These are phyloP conservation scores for Stellera chamaejasme DNA, from an alignment of 345 rosid genomes.

Conservation along the genomic window DNA sequence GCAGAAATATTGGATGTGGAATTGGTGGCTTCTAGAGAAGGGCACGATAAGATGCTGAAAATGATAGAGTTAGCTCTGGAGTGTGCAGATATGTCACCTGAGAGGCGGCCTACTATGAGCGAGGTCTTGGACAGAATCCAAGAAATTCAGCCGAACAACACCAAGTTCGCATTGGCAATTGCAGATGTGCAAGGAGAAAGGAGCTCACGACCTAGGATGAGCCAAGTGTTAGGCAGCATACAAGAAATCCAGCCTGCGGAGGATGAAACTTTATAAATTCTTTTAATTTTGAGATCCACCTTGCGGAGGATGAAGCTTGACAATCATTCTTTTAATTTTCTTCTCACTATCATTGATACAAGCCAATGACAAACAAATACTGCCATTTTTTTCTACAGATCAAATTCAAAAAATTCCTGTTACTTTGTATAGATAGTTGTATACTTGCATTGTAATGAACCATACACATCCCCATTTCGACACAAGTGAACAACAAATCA, in stretches of 20 bases:
- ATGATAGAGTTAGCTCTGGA: constrained; percentile 44
- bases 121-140: constrained; percentile 31
- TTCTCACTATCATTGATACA: no score
- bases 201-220: constrained; percentile 30
- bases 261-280: background rate
- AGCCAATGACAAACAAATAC: no score
- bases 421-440: no score
- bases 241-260: constrained; percentile 28
- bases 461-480: no score
- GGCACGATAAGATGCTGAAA: constrained; percentile 39
- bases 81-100: constrained; percentile 32
- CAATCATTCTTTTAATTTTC: no score
- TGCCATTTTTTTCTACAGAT: no score
- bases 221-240: constrained; percentile 28
- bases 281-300: constrained; percentile 21
- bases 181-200: constrained; percentile 25
- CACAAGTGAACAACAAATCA: no score
- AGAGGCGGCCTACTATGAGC: constrained; percentile 38
- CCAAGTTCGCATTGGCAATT: constrained; percentile 35
- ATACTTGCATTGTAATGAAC: no score
- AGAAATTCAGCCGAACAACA: constrained; percentile 27
- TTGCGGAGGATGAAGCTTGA: background rate
- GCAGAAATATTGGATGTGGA: constrained; percentile 45
- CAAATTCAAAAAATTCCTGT: no score
- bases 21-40: constrained; percentile 31